Percentiles rank a stretch among this genome's conserved stretches.
phyloP scores from a whole-genome alignment of 805 yeast species.

The Priceomyces fermenticarens region DNA sequence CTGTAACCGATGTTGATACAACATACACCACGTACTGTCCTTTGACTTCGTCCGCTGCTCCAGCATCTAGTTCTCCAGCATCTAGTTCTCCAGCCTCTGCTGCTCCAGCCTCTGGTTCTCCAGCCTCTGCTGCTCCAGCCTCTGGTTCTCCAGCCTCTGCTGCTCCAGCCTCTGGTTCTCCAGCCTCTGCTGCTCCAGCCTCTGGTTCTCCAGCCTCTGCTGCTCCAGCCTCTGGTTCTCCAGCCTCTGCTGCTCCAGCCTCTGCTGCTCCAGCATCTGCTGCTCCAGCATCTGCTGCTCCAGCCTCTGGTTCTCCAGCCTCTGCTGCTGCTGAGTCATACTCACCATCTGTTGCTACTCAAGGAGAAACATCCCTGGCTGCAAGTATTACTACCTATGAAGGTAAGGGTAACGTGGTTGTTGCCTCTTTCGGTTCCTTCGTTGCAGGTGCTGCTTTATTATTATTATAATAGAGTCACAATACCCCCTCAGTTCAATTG shows the following conservation, averaged over 20 bases:
- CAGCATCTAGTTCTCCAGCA: not conserved
- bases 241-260: constrained; percentile 3
- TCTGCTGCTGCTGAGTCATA: not conserved
- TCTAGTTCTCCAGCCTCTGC: constrained; percentile 2
- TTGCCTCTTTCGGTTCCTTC: constrained; percentile 5
- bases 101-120: constrained; percentile 3
- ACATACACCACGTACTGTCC: constrained; percentile 23
- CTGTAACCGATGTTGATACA: constrained; percentile 11
- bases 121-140: constrained; percentile 3
- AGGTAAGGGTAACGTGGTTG: constrained; percentile 4
- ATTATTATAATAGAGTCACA: constrained; percentile 2
- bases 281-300: constrained; percentile 3
- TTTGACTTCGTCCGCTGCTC: constrained; percentile 5
- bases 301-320: not conserved
- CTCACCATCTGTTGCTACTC: too few species aligned
- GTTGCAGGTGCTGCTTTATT: constrained; percentile 6
- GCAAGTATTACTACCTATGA: constrained; percentile 2
- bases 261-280: not conserved
- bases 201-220: constrained; percentile 2
- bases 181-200: constrained; percentile 1
- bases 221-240: constrained; percentile 2
- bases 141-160: not conserved
- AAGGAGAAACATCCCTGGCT: not conserved
- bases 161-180: constrained; percentile 4
- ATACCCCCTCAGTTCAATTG: too few species aligned